Evolutionary conservation across 2,329 filamentous ascomycete species (phyloP).

Genomic region (Apiospora pterosperma): DNA sequence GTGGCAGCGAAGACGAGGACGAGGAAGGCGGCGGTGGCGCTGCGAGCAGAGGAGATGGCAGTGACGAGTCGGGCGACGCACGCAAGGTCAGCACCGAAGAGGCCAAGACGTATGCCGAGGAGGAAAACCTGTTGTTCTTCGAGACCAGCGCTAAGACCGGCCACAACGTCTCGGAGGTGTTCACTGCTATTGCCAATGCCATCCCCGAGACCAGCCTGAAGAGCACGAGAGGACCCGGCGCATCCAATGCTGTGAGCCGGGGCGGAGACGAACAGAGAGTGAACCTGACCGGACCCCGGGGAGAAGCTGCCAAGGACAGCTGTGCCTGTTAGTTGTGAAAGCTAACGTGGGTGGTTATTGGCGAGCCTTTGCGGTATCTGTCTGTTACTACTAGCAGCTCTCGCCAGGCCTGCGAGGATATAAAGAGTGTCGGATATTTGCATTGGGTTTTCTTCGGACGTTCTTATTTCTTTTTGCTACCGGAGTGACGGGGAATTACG

Average conservation of each 20-base stretch:
- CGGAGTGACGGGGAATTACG: background rate
- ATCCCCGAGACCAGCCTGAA: slow-evolving; percentile 97
- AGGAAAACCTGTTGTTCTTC: slow-evolving; percentile 92
- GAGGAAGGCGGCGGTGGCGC: slow-evolving; percentile 47
- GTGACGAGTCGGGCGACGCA: slow-evolving; percentile 64
- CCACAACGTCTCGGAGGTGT: slow-evolving; percentile 90
- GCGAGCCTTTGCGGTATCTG: background rate
- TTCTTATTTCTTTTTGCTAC: background rate
- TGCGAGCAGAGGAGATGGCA: slow-evolving; percentile 44
- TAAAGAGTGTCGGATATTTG: background rate
- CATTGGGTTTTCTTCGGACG: background rate
- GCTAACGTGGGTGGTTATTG: background rate
- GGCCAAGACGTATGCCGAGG: slow-evolving; percentile 89
- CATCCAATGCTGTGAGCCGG: slow-evolving; percentile 55
- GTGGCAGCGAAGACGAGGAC: slow-evolving; percentile 35
- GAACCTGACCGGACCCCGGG: slow-evolving; percentile 70
- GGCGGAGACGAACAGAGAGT: slow-evolving; percentile 70
- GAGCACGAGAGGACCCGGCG: slow-evolving; percentile 71
- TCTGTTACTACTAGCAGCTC: background rate
- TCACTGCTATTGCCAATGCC: slow-evolving; percentile 95
- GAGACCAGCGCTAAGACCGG: slow-evolving; percentile 98
- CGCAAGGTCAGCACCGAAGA: slow-evolving; percentile 89
- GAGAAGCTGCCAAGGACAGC: slow-evolving; percentile 77
- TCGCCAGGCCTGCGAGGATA: background rate
- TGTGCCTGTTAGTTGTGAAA: slow-evolving; percentile 72